These are phyloP conservation scores for Phytophthora foliorum DNA, from an alignment of 352 stramenopile genomes.

Conservation along the genomic window DNA sequence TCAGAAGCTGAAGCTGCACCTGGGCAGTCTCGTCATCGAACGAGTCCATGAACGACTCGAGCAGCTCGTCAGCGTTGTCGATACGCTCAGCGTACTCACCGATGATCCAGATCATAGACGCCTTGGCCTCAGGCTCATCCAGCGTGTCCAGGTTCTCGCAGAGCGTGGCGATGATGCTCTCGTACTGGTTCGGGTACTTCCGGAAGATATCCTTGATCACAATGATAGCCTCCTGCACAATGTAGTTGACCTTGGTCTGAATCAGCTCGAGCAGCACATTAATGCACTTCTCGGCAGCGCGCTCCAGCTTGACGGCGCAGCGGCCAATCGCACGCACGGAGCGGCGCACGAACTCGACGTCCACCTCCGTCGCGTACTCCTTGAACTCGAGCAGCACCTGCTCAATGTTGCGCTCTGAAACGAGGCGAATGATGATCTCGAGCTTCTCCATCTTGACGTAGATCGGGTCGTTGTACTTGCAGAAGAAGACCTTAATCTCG, in stretches of 20 bases:
- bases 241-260: constrained; percentile 99
- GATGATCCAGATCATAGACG: constrained; percentile 99
- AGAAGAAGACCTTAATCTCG: constrained; percentile 98
- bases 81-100: constrained; percentile 99
- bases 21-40: constrained; percentile 98
- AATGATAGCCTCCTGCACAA: constrained; percentile 99
- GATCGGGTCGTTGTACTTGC: constrained; percentile 99
- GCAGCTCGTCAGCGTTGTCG: constrained; percentile 99
- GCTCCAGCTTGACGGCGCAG: constrained; percentile 98
- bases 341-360: constrained; percentile 99
- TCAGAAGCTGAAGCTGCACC: constrained; percentile 98
- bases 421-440: constrained; percentile 99
- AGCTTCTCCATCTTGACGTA: constrained; percentile 99
- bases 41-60: constrained; percentile 99
- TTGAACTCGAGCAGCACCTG: constrained; percentile 99
- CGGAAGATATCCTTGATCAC: constrained; percentile 99
- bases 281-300: constrained; percentile 98
- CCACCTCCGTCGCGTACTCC: constrained; percentile 99
- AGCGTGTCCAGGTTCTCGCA: constrained; percentile 99
- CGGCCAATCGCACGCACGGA: constrained; percentile 98
- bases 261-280: constrained; percentile 99
- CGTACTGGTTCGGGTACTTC: constrained; percentile 99
- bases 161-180: constrained; percentile 98
- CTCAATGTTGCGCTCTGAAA: constrained; percentile 98
- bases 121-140: constrained; percentile 99